phyloP scores from a whole-genome alignment of 192 early-diverging fungal genomes.

The Coemansia sp. region DNA sequence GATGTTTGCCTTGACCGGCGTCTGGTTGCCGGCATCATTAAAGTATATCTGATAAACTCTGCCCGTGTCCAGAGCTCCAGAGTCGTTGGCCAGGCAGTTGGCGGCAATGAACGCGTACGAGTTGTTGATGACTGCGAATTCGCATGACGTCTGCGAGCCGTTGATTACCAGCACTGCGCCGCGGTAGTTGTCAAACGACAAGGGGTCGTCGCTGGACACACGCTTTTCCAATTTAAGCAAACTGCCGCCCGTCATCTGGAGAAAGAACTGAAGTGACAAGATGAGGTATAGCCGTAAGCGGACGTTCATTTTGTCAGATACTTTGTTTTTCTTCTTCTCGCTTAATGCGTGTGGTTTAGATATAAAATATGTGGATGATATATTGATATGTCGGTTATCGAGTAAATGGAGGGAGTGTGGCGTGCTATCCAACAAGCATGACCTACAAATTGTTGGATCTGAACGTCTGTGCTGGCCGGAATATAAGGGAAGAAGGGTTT shows the following conservation, averaged over 20 bases:
- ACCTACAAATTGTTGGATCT: no score
- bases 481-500: no score
- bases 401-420: no score
- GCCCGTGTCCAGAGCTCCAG: background rate
- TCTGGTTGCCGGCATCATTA: background rate
- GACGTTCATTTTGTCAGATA: background rate
- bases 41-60: constrained; percentile 17
- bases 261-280: background rate
- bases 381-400: no score
- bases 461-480: no score
- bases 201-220: background rate
- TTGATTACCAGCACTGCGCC: constrained; percentile 21
- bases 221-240: background rate
- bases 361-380: no score
- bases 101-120: constrained; percentile 15
- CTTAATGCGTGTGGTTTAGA: no score
- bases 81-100: constrained; percentile 12
- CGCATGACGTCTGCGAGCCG: constrained; percentile 22
- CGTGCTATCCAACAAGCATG: no score
- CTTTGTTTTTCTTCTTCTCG: no score
- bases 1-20: background rate
- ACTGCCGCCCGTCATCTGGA: background rate
- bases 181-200: constrained; percentile 1
- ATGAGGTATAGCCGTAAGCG: background rate
- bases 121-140: constrained; percentile 17